Base-by-base conservation (phyloP, 139 green algal genomes). In the Tetratostichococcus sp. region DNA sequence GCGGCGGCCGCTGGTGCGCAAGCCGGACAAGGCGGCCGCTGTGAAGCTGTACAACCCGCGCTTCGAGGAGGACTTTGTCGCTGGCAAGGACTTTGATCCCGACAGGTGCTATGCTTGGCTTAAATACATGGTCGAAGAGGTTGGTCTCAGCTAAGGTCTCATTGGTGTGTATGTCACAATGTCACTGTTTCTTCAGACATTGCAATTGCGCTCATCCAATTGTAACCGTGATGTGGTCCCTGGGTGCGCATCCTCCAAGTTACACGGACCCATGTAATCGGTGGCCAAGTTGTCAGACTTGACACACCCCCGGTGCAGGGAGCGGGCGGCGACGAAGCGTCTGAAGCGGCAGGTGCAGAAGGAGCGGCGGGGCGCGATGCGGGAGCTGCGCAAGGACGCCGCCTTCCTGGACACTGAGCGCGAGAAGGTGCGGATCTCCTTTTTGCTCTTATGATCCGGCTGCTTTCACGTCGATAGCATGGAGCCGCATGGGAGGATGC, bases 381-480 rank as follows among this genome's bases (percentile, higher is more conserved):
- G 95, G 25, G 95, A 99, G 89, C 89, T 99, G 76, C 90, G 95
- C 2, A 89, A 91, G 35, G 94, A 97, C 71, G 86, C 83, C 0
- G 75, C 78, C 8, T 96, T 94, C 83, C 86, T 97, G 86, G 79
- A 86, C 1, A 72, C 50, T 26, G 50, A 62, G 50, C 50, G 50
- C 50, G 50, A 62, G 19, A 62, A 73, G 70, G 81, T 86, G 71
- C 59, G 74, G 39, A 11, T 17, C 50, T n/a, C 50, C 14, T 26
- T 26, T 23, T 11, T 21, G 39, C 39, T 11, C 39, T 62, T 17
- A 28, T 2, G n/a, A n/a, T n/a, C n/a, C n/a, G n/a, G n/a, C n/a
- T n/a, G n/a, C n/a, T n/a, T n/a, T n/a, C n/a, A n/a, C n/a, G n/a
- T n/a, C n/a, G n/a, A n/a, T n/a, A n/a, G n/a, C n/a, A n/a, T n/a